These are phyloP conservation scores for Thielaviopsis ethacetica DNA, from an alignment of 2,329 filamentous ascomycete species.

Conservation along the genomic window DNA sequence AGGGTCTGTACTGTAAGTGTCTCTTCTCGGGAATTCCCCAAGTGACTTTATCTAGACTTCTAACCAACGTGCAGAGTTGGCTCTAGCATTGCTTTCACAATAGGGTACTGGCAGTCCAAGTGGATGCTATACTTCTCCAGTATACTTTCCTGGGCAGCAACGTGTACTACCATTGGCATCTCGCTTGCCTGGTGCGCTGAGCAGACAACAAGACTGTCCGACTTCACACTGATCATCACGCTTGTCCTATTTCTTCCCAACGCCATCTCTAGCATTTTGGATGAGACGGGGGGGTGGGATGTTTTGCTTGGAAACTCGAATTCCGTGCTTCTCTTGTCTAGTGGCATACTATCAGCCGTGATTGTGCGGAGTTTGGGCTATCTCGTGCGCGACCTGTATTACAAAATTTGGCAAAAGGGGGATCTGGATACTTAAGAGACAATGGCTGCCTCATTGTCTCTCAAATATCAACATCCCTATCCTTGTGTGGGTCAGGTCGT, in stretches of 20 bases:
- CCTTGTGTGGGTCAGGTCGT: background rate
- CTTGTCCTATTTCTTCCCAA: background rate
- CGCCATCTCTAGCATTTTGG: background rate
- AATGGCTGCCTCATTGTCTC: background rate
- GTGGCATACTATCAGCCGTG: background rate
- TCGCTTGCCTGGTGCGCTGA: background rate
- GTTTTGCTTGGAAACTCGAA: background rate
- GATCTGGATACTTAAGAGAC: background rate
- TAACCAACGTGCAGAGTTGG: background rate
- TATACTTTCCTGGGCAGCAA: background rate
- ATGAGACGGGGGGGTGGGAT: background rate
- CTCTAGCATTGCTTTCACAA: background rate
- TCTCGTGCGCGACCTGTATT: background rate
- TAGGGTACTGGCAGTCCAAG: background rate
- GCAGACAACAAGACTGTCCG: background rate
- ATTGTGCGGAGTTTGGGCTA: background rate
- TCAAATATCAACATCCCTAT: background rate
- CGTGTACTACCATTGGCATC: background rate
- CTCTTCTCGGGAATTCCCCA: background rate
- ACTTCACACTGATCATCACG: background rate
- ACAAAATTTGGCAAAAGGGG: background rate
- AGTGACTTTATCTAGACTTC: background rate
- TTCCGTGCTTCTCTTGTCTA: background rate
- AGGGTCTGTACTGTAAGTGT: background rate
- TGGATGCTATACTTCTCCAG: background rate